Conservation (phyloP, 768 basidiomycete species). For the Pulveroboletus ravenelii region DNA sequence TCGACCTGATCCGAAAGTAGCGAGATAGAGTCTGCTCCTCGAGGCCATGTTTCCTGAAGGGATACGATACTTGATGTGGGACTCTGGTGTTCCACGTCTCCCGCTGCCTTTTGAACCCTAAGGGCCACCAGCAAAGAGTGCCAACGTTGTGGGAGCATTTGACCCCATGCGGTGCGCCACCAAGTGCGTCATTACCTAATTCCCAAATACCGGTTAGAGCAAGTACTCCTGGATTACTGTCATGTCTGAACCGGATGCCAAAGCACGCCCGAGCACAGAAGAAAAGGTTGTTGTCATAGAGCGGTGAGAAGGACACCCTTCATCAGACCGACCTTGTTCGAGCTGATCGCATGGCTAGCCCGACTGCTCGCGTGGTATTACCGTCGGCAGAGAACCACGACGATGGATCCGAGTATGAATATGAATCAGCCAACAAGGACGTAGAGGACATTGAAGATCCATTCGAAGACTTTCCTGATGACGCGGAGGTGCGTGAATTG, state of each 20-base stretch:
- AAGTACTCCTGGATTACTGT: background rate
- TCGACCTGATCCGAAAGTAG: too few species aligned
- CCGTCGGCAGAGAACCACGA: constrained; percentile 32
- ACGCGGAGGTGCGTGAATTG: constrained; percentile 61
- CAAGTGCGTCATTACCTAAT: constrained; percentile 7
- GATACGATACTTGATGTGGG: too few species aligned
- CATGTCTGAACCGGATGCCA: constrained; percentile 22
- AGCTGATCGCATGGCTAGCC: constrained; percentile 16
- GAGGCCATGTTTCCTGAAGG: too few species aligned
- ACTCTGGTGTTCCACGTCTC: too few species aligned
- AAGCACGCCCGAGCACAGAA: constrained; percentile 9
- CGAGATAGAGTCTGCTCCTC: too few species aligned
- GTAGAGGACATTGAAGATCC: constrained; percentile 54
- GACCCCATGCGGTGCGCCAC: too few species aligned
- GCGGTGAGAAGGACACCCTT: constrained; percentile 14
- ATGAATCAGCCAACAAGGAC: constrained; percentile 41
- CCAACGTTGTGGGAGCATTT: too few species aligned
- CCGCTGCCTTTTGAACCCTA: too few species aligned
- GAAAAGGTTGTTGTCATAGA: constrained; percentile 23
- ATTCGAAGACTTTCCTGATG: constrained; percentile 74
- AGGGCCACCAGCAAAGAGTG: too few species aligned
- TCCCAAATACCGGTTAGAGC: background rate
- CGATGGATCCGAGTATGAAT: constrained; percentile 24
- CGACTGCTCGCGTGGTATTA: constrained; percentile 44
- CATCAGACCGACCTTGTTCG: background rate